These are phyloP conservation scores for Rhypophila decipiens DNA, from an alignment of 495 filamentous ascomycete genomes.

Conservation along the genomic window DNA sequence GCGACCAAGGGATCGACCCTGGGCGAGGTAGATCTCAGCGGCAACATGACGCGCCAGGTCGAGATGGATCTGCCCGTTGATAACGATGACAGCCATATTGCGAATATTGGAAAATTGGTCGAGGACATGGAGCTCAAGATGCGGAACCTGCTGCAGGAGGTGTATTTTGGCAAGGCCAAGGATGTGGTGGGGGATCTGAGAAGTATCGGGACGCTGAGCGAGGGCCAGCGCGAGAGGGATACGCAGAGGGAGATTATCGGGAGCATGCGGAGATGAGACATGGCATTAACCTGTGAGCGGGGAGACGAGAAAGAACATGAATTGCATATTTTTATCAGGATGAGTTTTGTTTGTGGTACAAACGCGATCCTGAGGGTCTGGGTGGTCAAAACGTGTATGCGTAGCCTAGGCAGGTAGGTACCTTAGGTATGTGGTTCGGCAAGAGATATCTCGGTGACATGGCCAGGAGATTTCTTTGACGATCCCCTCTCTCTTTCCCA, in stretches of 20 bases:
- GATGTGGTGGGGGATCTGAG: conserved; percentile 97
- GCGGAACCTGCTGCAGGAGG: conserved; percentile 96
- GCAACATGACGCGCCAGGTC: conserved; percentile 96
- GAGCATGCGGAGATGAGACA: conserved; percentile 45
- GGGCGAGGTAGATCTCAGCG: conserved; percentile 86
- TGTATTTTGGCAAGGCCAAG: conserved; percentile 99
- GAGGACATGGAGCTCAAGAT: conserved; percentile 99
- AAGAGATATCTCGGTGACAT: no score
- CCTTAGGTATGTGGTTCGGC: no score
- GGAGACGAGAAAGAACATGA: neutral
- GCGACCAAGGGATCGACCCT: conserved; percentile 63
- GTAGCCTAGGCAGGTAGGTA: no score
- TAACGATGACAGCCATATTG: conserved; percentile 87
- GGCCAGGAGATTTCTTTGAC: no score
- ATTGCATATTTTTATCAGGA: neutral
- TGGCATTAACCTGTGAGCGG: no score
- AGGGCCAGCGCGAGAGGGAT: conserved; percentile 77
- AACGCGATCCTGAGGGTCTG: no score
- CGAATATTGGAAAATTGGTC: conserved; percentile 89
- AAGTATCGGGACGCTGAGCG: conserved; percentile 80
- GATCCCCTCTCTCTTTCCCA: no score
- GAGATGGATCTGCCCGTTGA: conserved; percentile 85
- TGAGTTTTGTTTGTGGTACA: neutral
- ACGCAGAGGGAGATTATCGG: conserved; percentile 89
- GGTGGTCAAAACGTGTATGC: no score